These are phyloP conservation scores for Thraustochytrium sp. DNA, from an alignment of 352 stramenopile species.

Conservation along the genomic window DNA sequence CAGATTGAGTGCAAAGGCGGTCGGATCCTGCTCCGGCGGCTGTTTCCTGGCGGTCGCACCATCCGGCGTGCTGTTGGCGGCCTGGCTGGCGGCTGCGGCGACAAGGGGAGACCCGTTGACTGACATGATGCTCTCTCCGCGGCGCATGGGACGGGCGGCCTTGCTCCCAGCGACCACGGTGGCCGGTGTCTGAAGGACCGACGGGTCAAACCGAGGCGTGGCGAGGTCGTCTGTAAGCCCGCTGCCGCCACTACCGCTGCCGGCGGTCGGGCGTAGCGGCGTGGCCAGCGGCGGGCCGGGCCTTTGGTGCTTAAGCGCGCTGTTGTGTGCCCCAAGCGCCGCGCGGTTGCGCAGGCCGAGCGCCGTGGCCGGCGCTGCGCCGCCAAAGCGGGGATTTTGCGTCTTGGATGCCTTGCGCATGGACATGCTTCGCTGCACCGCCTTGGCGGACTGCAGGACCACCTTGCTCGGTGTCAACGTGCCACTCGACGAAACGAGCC, in stretches of 20 bases:
- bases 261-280: neutral
- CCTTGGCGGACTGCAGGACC: neutral
- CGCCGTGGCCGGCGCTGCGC: neutral
- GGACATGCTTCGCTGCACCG: conserved; percentile 10
- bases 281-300: neutral
- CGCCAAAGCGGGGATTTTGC: neutral
- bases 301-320: neutral
- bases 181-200: neutral
- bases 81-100: neutral
- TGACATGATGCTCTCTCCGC: conserved; percentile 38
- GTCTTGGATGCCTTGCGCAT: conserved; percentile 5
- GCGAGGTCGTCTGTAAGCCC: neutral
- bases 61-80: neutral
- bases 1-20: neutral
- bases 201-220: neutral
- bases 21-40: neutral
- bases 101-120: conserved; percentile 27
- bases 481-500: neutral
- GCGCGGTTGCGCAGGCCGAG: conserved; percentile 6
- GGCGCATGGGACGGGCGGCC: neutral
- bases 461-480: neutral
- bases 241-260: neutral
- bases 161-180: neutral
- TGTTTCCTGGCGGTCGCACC: too few relatives aligned
- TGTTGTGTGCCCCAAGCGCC: neutral